Evolutionary conservation across 768 basidiomycete species (phyloP), one percentile per base, ranked within the genome.

Genomic region (Lentinula lateritia): DNA sequence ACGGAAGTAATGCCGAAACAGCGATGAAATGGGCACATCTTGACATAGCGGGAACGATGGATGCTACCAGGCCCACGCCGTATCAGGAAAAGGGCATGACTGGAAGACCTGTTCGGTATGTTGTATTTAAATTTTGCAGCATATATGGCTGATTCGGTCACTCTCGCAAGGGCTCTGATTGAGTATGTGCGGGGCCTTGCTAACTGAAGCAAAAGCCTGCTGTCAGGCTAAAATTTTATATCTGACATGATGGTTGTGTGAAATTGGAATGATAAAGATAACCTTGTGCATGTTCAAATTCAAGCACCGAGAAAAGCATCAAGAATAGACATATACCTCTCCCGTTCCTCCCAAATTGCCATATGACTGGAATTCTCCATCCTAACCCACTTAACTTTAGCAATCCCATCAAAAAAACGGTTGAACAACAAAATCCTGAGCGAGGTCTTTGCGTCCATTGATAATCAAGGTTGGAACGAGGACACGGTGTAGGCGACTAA

Each of bases 21-120:
- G 71, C 75, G 12, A 73, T 92, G 65, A 83, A 85, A 63, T 95
- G 93, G 92, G 93, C 93, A 0, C 93, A 95, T 71, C 73, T 94
- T 46, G 93, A 95, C 67, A 93, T 93, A 61, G 92, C 85, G 10
- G 87, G 89, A 13, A 74, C 82, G 16, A 90, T 90, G 89, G 89
- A 92, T 82, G 80, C 80, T 23, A 82, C 82, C 23, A 71, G 84
- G 59, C 69, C 83, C 12, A 76, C 75, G 0, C 79, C 82, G 1
- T 92, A 92, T 73, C 81, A 85, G 68, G 85, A 85, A 68, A 84
- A 79, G 64, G 90, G 90, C 28, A 59, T 59, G 58, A 59, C 58
- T 16, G 58, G 58, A 28, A 59, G 58, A 36, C 48, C 58, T 59
- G 45, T 50, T 64, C 78, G 91, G 89, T 90, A 66, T 41, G 55